Evolutionary conservation across 2,329 filamentous ascomycete genomes (phyloP).

Genomic region (Aspergillus amoenus): DNA sequence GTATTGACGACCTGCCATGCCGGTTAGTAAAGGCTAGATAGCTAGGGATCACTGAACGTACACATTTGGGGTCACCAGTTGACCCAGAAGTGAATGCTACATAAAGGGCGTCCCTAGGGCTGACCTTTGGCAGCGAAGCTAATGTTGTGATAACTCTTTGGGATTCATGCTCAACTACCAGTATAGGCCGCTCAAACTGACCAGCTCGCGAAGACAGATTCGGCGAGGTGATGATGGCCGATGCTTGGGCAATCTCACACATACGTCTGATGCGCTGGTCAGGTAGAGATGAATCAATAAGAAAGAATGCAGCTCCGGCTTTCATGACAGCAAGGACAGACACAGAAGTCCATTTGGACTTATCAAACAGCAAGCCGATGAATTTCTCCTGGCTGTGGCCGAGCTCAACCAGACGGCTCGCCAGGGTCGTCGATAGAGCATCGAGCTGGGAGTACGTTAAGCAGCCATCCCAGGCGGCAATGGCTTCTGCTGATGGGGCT

Average conservation of each 20-base stretch:
- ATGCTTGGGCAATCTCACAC: neutral
- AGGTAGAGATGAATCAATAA: neutral
- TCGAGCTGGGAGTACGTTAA: neutral
- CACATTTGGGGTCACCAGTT: neutral
- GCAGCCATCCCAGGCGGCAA: neutral
- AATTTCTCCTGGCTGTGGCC: neutral
- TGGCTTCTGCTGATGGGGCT: neutral
- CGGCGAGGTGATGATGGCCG: neutral
- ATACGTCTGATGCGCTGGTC: neutral
- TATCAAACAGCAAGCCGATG: neutral
- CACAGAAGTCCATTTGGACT: neutral
- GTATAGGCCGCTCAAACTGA: neutral
- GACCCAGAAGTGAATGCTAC: neutral
- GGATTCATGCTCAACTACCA: neutral
- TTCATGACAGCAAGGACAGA: neutral
- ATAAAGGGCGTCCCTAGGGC: neutral
- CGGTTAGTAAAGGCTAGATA: no score
- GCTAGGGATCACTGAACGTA: no score
- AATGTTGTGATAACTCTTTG: neutral
- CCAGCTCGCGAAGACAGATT: neutral
- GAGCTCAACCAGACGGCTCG: neutral
- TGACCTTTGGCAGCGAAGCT: neutral
- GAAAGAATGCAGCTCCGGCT: neutral
- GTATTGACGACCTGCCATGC: neutral
- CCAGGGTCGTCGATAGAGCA: neutral